Conservation (phyloP, 495 filamentous ascomycete species). For the Talaromyces stipitatus region DNA sequence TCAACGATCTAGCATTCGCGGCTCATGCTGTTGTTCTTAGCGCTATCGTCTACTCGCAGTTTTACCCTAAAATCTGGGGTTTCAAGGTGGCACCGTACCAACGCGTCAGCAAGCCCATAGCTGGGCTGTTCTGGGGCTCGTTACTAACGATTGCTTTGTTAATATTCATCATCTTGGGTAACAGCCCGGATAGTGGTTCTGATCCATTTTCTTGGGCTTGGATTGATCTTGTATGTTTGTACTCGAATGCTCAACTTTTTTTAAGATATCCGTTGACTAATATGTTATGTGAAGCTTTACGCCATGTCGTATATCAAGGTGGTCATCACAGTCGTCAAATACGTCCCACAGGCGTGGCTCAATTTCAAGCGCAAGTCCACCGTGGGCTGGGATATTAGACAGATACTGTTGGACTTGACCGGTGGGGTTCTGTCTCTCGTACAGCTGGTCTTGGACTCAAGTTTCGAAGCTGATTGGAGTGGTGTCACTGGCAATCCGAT, state of each 20-base stretch:
- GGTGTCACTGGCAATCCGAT: slow-evolving; percentile 87
- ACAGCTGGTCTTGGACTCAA: slow-evolving; percentile 79
- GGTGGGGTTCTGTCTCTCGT: slow-evolving; percentile 77
- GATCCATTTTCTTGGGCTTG: slow-evolving; percentile 56
- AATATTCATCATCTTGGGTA: slow-evolving; percentile 43
- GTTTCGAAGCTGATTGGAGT: slow-evolving; percentile 77
- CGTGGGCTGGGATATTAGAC: slow-evolving; percentile 75
- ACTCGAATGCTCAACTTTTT: too few relatives aligned
- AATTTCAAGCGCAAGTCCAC: slow-evolving; percentile 83
- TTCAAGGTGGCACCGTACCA: slow-evolving; percentile 52
- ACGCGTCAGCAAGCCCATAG: slow-evolving; percentile 55
- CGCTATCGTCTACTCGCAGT: slow-evolving; percentile 61
- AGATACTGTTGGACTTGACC: slow-evolving; percentile 76
- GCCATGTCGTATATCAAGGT: slow-evolving; percentile 79
- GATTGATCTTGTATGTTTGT: slow-evolving; percentile 69
- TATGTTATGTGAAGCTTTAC: slow-evolving; percentile 54
- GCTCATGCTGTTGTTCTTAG: slow-evolving; percentile 67
- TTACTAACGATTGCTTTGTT: slow-evolving; percentile 49
- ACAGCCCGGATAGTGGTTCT: slow-evolving; percentile 44
- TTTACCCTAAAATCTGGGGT: slow-evolving; percentile 64
- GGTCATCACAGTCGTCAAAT: slow-evolving; percentile 82
- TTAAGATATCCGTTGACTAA: neutral
- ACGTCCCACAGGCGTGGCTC: slow-evolving; percentile 74
- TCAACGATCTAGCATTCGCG: slow-evolving; percentile 87
- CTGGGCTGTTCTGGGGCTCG: slow-evolving; percentile 60